Evolutionary conservation across 2,329 filamentous ascomycete genomes (phyloP).

Genomic region (Monilinia fructigena): DNA sequence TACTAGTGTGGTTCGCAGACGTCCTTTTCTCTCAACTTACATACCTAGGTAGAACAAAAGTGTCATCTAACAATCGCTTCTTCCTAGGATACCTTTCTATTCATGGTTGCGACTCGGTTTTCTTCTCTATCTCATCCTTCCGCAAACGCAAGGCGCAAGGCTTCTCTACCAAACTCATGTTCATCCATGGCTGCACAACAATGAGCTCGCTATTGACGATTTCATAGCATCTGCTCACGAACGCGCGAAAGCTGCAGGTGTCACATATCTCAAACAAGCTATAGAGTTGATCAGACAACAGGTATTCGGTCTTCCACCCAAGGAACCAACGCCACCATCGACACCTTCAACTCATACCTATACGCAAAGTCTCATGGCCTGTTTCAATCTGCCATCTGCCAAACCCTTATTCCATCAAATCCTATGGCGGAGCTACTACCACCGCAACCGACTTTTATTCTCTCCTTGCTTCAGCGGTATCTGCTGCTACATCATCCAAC

Average conservation of each 20-base stretch:
- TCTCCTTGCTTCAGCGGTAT: conserved; percentile 71
- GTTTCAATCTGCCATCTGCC: conserved; percentile 79
- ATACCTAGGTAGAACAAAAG: not conserved
- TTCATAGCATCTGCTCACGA: conserved; percentile 83
- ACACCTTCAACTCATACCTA: conserved; percentile 56
- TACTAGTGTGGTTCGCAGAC: conserved; percentile 68
- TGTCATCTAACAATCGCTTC: conserved; percentile 12
- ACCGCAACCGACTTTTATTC: conserved; percentile 69
- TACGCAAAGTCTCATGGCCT: conserved; percentile 76
- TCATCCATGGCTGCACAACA: conserved; percentile 82
- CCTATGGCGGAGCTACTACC: conserved; percentile 44
- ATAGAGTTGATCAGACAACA: conserved; percentile 73
- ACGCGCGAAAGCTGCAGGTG: conserved; percentile 70
- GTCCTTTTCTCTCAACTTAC: not conserved
- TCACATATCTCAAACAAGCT: conserved; percentile 70
- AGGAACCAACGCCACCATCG: conserved; percentile 46
- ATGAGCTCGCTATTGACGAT: conserved; percentile 86
- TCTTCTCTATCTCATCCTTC: conserved; percentile 93
- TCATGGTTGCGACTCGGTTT: conserved; percentile 83
- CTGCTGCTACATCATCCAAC: conserved; percentile 44
- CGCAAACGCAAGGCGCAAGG: conserved; percentile 91
- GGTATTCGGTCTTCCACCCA: conserved; percentile 72
- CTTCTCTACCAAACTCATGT: conserved; percentile 81
- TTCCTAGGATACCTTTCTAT: conserved; percentile 80
- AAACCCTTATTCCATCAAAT: conserved; percentile 48